A percentile compares a stretch with the other conserved stretches of the same genome.
phyloP scores from a whole-genome alignment of 2,329 filamentous ascomycete species.

The Bipolaris victoriae region DNA sequence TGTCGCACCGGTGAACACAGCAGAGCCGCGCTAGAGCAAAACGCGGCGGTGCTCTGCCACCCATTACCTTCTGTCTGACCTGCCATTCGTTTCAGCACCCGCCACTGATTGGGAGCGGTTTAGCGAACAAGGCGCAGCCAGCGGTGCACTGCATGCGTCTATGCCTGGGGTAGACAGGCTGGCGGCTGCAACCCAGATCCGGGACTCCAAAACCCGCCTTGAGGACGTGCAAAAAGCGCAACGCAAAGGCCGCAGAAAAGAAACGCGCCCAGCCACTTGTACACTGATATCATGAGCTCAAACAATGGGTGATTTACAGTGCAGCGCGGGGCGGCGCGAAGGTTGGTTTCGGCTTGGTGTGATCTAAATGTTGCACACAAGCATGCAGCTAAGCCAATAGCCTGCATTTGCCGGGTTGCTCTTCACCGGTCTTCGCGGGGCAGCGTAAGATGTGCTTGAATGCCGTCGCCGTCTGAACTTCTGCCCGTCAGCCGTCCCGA shows the following conservation, averaged over 20 bases:
- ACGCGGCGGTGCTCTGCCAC: conserved; percentile 18
- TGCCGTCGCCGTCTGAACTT: conserved; percentile 33
- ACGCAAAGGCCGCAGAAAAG: neutral
- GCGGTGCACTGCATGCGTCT: conserved; percentile 31
- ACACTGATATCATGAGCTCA: conserved; percentile 17
- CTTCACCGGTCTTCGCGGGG: conserved; percentile 48
- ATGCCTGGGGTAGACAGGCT: conserved; percentile 35
- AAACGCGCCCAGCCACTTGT: conserved; percentile 16
- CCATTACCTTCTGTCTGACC: conserved; percentile 25
- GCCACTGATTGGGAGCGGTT: conserved; percentile 26
- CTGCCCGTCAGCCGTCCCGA: conserved; percentile 36
- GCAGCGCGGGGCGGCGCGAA: conserved; percentile 18
- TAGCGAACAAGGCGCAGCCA: conserved; percentile 46
- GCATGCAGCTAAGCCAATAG: conserved; percentile 44
- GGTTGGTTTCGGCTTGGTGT: conserved; percentile 38
- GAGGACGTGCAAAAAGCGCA: conserved; percentile 4
- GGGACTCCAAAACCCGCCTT: conserved; percentile 4
- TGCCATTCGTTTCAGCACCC: conserved; percentile 27
- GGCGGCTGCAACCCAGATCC: conserved; percentile 9
- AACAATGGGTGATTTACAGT: conserved; percentile 30
- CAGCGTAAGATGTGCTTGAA: conserved; percentile 37
- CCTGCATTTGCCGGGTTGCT: conserved; percentile 32
- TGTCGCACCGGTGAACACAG: conserved; percentile 39
- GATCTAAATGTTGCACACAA: conserved; percentile 38
- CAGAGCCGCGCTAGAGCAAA: conserved; percentile 42